Conservation (phyloP, 495 filamentous ascomycete genomes). For the Hyaloscypha bicolor region DNA sequence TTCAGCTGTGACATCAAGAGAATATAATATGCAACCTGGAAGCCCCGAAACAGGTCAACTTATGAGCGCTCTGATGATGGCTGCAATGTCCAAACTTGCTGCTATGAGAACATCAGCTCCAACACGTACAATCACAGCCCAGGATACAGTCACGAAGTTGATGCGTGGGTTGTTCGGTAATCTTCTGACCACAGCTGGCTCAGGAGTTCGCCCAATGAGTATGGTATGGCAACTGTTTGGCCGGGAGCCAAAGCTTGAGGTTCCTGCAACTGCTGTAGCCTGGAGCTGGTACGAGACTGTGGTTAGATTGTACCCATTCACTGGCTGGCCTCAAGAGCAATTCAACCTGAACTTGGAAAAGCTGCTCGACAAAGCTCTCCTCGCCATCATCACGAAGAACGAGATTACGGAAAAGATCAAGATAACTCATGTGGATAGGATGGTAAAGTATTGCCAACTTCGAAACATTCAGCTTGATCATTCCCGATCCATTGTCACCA, state of each 20-base stretch:
- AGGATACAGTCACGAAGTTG: slow-evolving; percentile 35
- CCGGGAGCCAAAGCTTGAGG: slow-evolving; percentile 25
- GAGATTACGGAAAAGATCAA: slow-evolving; percentile 27
- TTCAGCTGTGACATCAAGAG: slow-evolving; percentile 14
- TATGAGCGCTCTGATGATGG: slow-evolving; percentile 29
- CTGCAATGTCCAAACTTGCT: slow-evolving; percentile 36
- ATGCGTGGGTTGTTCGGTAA: slow-evolving; percentile 38
- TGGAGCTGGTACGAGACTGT: slow-evolving; percentile 38
- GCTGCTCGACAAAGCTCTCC: slow-evolving; percentile 32
- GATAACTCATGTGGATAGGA: slow-evolving; percentile 17
- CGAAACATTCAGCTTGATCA: slow-evolving; percentile 35
- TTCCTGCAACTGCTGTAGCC: slow-evolving; percentile 26
- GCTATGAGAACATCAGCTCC: slow-evolving; percentile 32
- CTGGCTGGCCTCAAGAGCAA: slow-evolving; percentile 33
- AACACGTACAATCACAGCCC: slow-evolving; percentile 17
- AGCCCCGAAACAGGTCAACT: slow-evolving; percentile 19
- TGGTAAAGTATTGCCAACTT: slow-evolving; percentile 31
- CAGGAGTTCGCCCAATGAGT: slow-evolving; percentile 35
- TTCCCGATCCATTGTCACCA: slow-evolving; percentile 32
- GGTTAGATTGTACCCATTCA: slow-evolving; percentile 34
- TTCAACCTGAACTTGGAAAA: slow-evolving; percentile 33
- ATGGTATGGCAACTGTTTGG: slow-evolving; percentile 39
- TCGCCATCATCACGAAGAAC: slow-evolving; percentile 33
- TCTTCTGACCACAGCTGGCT: slow-evolving; percentile 35
- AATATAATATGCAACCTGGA: slow-evolving; percentile 17